Evolutionary conservation across 495 filamentous ascomycete species (phyloP).

Genomic region (Mycothermus thermophilus): DNA sequence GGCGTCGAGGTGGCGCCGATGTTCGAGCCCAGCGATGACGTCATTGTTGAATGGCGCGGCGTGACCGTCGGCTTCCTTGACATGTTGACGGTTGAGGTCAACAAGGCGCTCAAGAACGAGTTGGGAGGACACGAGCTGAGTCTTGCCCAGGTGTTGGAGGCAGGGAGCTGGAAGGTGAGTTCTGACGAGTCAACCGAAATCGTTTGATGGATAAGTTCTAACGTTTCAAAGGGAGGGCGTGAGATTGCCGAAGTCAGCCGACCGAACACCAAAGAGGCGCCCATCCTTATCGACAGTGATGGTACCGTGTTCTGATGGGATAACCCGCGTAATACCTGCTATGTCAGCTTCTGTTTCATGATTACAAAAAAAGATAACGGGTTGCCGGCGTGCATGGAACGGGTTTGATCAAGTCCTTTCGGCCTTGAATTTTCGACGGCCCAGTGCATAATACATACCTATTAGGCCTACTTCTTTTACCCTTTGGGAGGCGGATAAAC

Average conservation of each 20-base stretch:
- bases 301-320: conserved; percentile 70
- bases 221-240: conserved; percentile 58
- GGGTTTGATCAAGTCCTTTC: too few relatives aligned
- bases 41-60: conserved; percentile 78
- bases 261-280: conserved; percentile 92
- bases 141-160: conserved; percentile 70
- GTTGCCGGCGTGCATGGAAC: too few relatives aligned
- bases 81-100: conserved; percentile 57
- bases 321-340: conserved; percentile 9
- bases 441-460: too few relatives aligned
- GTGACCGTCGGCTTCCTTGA: conserved; percentile 78
- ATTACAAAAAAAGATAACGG: too few relatives aligned
- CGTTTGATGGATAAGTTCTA: not conserved
- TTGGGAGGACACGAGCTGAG: conserved; percentile 44
- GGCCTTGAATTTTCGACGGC: too few relatives aligned
- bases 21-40: conserved; percentile 67
- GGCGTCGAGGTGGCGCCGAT: conserved; percentile 59
- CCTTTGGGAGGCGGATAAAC: too few relatives aligned
- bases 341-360: not conserved
- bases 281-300: conserved; percentile 91
- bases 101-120: conserved; percentile 39
- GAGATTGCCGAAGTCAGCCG: conserved; percentile 92
- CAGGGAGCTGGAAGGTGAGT: conserved; percentile 87
- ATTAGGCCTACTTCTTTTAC: too few relatives aligned
- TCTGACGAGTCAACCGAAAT: conserved; percentile 16